A percentile compares a stretch with the other conserved stretches of the same genome.
Evolutionary conservation across 208 protist genomes (phyloP).

Genomic region (Leishmania tarentolae): DNA sequence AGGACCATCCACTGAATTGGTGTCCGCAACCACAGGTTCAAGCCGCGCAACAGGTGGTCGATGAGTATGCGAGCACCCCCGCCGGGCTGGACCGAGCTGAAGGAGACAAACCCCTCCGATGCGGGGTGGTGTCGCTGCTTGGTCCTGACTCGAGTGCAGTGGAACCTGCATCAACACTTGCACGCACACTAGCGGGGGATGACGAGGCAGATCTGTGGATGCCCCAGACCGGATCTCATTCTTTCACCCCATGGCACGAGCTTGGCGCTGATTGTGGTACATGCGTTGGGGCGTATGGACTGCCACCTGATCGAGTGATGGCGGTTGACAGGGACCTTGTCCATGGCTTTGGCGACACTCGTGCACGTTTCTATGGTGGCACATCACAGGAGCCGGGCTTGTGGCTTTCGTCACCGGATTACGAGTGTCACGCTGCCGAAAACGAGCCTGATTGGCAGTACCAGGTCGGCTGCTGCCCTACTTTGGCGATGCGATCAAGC

Average conservation of each 20-base stretch:
- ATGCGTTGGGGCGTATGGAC: neutral
- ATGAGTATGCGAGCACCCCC: neutral
- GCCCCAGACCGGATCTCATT: neutral
- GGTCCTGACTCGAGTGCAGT: neutral
- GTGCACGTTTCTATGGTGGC: neutral
- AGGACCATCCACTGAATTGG: constrained; percentile 12
- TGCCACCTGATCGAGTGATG: constrained; percentile 4
- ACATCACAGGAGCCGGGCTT: neutral
- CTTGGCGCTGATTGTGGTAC: neutral
- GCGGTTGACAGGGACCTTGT: neutral
- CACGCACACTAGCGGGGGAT: neutral
- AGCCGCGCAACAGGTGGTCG: neutral
- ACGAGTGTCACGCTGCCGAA: neutral
- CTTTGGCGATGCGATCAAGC: neutral
- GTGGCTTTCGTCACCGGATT: neutral
- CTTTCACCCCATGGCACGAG: neutral
- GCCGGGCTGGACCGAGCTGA: neutral
- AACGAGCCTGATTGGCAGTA: neutral
- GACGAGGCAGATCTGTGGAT: neutral
- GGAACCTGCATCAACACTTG: neutral
- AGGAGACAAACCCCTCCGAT: neutral
- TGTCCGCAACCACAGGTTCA: neutral
- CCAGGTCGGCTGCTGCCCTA: neutral
- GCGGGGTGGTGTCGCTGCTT: neutral
- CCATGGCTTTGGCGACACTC: neutral